phyloP scores from a whole-genome alignment of 345 rosid genomes.

The Eucalyptus regnans region DNA sequence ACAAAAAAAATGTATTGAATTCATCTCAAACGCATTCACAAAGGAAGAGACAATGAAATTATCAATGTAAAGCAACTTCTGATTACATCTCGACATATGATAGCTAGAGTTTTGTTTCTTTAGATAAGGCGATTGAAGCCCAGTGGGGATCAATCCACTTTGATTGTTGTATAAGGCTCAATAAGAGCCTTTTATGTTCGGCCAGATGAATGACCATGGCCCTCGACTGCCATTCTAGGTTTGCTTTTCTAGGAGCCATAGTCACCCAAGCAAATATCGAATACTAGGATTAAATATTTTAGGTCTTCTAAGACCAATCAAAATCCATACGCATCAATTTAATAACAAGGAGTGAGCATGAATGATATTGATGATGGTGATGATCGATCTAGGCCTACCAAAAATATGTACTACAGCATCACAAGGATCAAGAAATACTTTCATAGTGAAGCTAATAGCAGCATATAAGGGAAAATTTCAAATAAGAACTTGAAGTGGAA shows the following conservation, averaged over 20 bases:
- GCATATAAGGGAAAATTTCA: not conserved
- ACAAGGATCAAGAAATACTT: not conserved
- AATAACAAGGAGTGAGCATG: not conserved
- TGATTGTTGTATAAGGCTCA: not conserved
- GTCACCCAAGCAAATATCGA: not conserved
- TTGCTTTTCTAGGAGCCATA: not conserved
- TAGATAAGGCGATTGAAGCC: not conserved
- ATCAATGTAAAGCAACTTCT: not conserved
- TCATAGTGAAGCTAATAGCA: not conserved
- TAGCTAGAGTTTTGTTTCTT: not conserved
- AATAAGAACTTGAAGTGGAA: too few species aligned
- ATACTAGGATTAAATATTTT: not conserved
- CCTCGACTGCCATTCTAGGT: not conserved
- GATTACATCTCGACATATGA: not conserved
- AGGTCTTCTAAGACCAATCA: not conserved
- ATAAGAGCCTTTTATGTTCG: not conserved
- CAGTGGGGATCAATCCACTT: not conserved
- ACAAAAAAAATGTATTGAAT: not conserved
- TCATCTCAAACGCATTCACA: not conserved
- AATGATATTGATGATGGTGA: not conserved
- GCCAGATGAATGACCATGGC: not conserved
- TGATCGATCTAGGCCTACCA: not conserved
- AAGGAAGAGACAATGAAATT: not conserved
- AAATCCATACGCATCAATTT: not conserved
- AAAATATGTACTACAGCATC: not conserved